Evolutionary conservation across 768 basidiomycete genomes (phyloP).

Genomic region (Trametes cinnabarina): DNA sequence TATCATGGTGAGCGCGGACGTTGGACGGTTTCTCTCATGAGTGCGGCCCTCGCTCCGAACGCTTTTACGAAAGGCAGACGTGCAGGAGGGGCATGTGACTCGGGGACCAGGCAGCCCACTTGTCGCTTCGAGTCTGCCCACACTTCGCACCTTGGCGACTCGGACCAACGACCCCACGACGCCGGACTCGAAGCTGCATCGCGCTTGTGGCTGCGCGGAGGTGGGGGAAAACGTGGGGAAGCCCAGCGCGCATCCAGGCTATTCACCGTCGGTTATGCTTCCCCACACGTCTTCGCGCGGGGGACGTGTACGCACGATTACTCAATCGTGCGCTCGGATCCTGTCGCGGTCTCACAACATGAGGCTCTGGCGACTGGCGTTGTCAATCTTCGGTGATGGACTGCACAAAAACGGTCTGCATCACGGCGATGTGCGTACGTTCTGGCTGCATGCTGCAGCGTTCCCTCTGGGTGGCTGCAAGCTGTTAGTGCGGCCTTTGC

Average conservation of each 20-base stretch:
- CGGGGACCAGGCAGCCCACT: not conserved
- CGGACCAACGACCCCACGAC: not conserved
- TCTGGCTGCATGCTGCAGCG: not conserved
- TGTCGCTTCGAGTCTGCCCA: conserved; percentile 5
- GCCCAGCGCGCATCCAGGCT: not conserved
- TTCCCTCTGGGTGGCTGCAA: not conserved
- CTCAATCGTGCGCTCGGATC: conserved; percentile 4
- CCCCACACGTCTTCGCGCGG: conserved; percentile 4
- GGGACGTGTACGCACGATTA: not conserved
- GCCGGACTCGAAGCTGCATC: too few relatives aligned
- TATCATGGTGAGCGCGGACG: not conserved
- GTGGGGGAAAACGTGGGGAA: conserved; percentile 1
- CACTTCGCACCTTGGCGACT: not conserved
- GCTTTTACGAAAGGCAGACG: conserved; percentile 6
- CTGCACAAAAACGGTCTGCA: not conserved
- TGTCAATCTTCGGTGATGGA: not conserved
- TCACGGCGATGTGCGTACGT: not conserved
- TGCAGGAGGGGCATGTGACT: conserved; percentile 9
- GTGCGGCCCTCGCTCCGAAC: conserved; percentile 7
- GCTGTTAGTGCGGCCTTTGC: not conserved
- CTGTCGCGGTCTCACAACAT: not conserved
- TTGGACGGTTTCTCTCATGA: conserved; percentile 4
- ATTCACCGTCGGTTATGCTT: conserved; percentile 4
- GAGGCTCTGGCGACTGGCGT: not conserved
- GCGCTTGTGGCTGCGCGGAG: not conserved